A percentile compares a stretch with the other conserved stretches of the same genome.
Evolutionary conservation across 108 stramenopile species (phyloP).

Genomic region (Nitzschia putrida): DNA sequence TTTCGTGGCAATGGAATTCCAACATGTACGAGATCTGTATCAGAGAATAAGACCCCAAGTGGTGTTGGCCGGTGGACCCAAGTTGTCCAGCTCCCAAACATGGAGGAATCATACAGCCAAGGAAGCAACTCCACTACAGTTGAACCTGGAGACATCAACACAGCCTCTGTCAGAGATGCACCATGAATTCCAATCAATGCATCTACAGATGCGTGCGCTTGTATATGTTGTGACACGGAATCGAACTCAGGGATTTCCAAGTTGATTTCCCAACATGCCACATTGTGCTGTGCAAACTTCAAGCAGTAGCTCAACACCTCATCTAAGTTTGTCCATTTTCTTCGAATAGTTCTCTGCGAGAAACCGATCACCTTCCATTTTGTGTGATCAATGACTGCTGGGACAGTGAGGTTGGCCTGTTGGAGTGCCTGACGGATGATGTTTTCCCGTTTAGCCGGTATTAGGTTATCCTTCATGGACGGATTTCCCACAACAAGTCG

Average conservation of each 20-base stretch:
- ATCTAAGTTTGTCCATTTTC: conserved; percentile 1
- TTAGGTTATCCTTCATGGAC: not conserved
- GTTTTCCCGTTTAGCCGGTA: not conserved
- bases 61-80: conserved; percentile 39
- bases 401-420: not conserved
- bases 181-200: conserved; percentile 62
- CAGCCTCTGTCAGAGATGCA: conserved; percentile 56
- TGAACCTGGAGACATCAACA: conserved; percentile 44
- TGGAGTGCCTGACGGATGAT: not conserved
- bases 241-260: conserved; percentile 37
- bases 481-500: not conserved
- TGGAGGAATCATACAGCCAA: conserved; percentile 33
- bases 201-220: conserved; percentile 54
- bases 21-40: conserved; percentile 52
- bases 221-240: conserved; percentile 39
- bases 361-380: not conserved
- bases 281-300: conserved; percentile 14
- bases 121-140: conserved; percentile 55
- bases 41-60: conserved; percentile 51
- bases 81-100: conserved; percentile 40
- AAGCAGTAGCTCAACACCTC: not conserved
- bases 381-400: not conserved
- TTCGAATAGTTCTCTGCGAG: conserved; percentile 1
- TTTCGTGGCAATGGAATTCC: not conserved
- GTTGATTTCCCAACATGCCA: conserved; percentile 53